Base-by-base conservation (phyloP, 495 filamentous ascomycete species). In the Hypoxylon trugodes region DNA sequence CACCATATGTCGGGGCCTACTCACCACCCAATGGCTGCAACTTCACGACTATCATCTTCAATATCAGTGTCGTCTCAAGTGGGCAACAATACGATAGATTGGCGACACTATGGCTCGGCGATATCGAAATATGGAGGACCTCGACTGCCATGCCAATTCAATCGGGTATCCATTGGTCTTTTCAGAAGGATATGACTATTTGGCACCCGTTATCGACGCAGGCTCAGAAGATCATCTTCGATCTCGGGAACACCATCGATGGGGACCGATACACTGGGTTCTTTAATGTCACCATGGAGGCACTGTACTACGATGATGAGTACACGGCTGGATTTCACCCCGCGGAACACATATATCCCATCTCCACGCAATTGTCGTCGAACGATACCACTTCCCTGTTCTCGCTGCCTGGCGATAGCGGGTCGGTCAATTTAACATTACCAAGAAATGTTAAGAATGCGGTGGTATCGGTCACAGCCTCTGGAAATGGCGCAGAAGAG, bases 91-190 rank as follows among this genome's bases (percentile, higher is more conserved):
- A 83, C 75, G 93, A 97, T 68, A 79, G 92, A 5, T 79, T 97
- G 7, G 92, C 87, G 4, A 70, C 89, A 13, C 87, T 96, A 83
- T 96, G 90, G 63, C 78, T 96, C 45, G 89, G 87, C 12, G 90
- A 94, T 71, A 84, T 84, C 15, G 93, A 96, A 71, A 81, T 97
- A 2, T 95, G 89, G 78, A 80, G 93, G 19, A 96, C 93, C 2
- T 94, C 90, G 9, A 97, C 93, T 4, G 91, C 92, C 0, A 90
- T 96, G 74, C 93, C 93, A 2, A 90, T 85, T 0, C 79, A 81
- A 38, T 76, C 74, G 0, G 92, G 92, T 1, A 94, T 96, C 36
- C 69, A 72, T 41, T 85, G 82, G 87, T 89, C 87, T 2, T 94
- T 95, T 56, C 78, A 88, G 54, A 96, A 96, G 72, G 92, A 96